Conservation (phyloP, 441 rosid species). For the Erysimum pusillum region DNA sequence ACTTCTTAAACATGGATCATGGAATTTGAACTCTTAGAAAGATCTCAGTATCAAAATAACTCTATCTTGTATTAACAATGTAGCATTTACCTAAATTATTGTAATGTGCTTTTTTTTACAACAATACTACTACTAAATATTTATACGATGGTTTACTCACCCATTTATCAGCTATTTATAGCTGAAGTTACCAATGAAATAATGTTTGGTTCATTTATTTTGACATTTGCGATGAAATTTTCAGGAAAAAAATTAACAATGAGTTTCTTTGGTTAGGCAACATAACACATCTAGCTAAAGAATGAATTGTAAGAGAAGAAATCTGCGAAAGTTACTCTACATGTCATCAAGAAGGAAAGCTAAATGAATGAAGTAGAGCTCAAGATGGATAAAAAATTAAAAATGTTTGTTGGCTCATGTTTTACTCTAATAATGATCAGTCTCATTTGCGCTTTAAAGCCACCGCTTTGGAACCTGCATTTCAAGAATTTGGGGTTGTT, state of each 20-base stretch:
- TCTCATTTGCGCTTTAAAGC: constrained; percentile 35
- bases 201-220: constrained; percentile 1
- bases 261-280: constrained; percentile 23
- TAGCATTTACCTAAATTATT: not conserved
- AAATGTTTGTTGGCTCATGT: not conserved
- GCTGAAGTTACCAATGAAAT: not conserved
- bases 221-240: constrained; percentile 8
- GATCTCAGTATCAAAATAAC: too few species aligned
- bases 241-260: not conserved
- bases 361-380: constrained; percentile 12
- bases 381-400: not conserved
- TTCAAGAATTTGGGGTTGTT: constrained; percentile 13
- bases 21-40: too few species aligned
- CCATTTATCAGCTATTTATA: not conserved
- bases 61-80: too few species aligned
- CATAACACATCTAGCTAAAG: not conserved
- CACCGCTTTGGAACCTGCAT: constrained; percentile 42
- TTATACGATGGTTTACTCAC: not conserved
- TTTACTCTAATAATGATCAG: constrained; percentile 9
- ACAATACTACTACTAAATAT: not conserved
- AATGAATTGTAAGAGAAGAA: not conserved
- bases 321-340: not conserved
- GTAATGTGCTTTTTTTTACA: too few species aligned
- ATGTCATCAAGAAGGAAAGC: not conserved
- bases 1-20: too few species aligned